phyloP scores from a whole-genome alignment of 768 basidiomycete species.

The Tricholoma furcatifolium region DNA sequence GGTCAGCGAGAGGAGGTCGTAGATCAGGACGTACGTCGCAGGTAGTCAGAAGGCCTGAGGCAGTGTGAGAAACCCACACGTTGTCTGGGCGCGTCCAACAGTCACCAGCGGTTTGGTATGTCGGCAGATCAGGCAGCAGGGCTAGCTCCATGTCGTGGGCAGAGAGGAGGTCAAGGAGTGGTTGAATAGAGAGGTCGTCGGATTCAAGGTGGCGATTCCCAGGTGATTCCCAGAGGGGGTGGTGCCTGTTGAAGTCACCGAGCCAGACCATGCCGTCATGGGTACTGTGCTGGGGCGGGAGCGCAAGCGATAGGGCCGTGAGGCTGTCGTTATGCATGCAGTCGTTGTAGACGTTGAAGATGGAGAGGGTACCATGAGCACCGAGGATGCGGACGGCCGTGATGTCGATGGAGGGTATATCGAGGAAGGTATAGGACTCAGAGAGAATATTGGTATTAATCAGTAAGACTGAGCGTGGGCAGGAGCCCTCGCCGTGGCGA shows the following conservation, averaged over 20 bases:
- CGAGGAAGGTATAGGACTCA: not conserved
- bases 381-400: not conserved
- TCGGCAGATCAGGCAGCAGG: not conserved
- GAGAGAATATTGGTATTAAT: conserved; percentile 7
- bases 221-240: not conserved
- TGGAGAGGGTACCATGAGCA: not conserved
- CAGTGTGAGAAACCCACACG: not conserved
- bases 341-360: conserved; percentile 9
- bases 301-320: not conserved
- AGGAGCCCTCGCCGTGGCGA: not conserved
- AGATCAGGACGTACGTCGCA: not conserved
- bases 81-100: not conserved
- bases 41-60: not conserved
- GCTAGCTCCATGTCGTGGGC: not conserved
- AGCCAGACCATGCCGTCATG: not conserved
- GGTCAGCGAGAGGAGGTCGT: no score
- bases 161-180: not conserved
- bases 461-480: conserved; percentile 1
- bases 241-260: no score
- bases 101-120: not conserved
- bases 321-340: not conserved
- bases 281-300: no score
- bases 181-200: not conserved
- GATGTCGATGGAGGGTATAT: not conserved
- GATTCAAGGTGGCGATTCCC: no score